A percentile compares a stretch with the other conserved stretches of the same genome.
phyloP scores from a whole-genome alignment of 2,329 filamentous ascomycete species.

The Aspergillus vadensis region DNA sequence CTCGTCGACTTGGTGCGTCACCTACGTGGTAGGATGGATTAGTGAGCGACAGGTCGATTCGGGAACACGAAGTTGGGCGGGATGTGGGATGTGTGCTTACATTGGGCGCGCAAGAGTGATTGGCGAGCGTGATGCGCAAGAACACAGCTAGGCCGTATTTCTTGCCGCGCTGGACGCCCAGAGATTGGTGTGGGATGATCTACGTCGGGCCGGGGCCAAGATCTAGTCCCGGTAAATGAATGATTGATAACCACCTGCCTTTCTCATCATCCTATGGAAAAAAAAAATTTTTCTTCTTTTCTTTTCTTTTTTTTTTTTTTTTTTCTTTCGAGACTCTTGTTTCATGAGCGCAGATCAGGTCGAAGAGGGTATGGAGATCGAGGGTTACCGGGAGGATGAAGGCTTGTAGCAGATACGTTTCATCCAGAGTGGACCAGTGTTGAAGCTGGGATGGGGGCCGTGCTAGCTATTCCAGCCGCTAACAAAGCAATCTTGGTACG shows the following conservation, averaged over 20 bases:
- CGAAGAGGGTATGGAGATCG: background rate
- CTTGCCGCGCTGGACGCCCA: background rate
- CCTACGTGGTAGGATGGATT: background rate
- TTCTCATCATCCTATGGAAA: too few relatives aligned
- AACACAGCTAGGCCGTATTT: constrained; percentile 2
- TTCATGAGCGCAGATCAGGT: background rate
- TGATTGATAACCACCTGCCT: too few relatives aligned
- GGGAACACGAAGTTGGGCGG: background rate
- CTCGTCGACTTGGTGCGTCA: background rate
- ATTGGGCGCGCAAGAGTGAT: constrained; percentile 11
- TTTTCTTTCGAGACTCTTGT: background rate
- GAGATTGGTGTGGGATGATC: background rate
- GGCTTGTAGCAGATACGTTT: background rate
- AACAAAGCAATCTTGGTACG: background rate
- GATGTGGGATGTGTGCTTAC: background rate
- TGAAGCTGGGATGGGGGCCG: background rate
- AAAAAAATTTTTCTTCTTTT: too few relatives aligned
- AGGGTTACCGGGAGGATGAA: background rate
- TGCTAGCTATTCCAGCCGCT: background rate
- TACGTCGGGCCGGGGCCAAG: background rate
- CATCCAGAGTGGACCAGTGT: background rate
- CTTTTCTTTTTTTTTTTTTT: too few relatives aligned
- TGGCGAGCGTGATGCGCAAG: background rate
- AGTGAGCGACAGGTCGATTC: background rate
- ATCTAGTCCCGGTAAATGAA: too few relatives aligned